Base-by-base conservation (phyloP, 1,284 basidiomycete species). In the Trametes polyzona region DNA sequence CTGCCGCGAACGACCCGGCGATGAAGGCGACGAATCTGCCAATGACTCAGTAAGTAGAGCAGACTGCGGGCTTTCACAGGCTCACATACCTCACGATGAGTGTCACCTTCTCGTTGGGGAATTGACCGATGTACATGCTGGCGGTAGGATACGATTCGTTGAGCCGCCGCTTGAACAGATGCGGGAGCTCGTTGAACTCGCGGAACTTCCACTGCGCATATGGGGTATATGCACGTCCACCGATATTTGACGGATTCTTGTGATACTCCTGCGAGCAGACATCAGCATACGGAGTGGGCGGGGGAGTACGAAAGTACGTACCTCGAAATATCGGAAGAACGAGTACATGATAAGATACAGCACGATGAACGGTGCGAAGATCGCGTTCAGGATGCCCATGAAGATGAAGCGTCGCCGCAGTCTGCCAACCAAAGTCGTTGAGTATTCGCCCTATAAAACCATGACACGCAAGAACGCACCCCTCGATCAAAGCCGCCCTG, bases 241-340 rank as follows among this genome's bases (percentile, higher is more conserved):
- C 92, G 46, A 98, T 93, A 0, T 92, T 90, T 0, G 96, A 96
- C 1, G 96, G 96, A 69, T 99, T 94, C 75, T 98, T 96, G 82
- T 96, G 96, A 70, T 98, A 98, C 80, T 99, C 95, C 95, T 97
- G 62, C 16, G 52, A 47, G 33, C 12, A 17, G 11, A 3, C n/a
- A 32, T 47, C 16, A 52, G 55, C 27, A 24, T 17, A 17, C 33
- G 46, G 36, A 14, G 47, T 29, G 11, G 29, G 3, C 48, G 19
- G 29, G 37, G 16, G 23, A 16, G 6, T 46, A 47, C 6, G 39
- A 21, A 24, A 9, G 0, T 26, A 69, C 83, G 53, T 49, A 93
- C 95, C 80, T 98, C 96, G 65, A 99, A 99, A 74, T 99, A 99
- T 14, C 96, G 92, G 81, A 99, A 99, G 83, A 99, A 99, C 1